Evolutionary conservation across 2,329 filamentous ascomycete genomes (phyloP), one percentile per base, ranked within the genome.

Genomic region (Plenodomus lindquistii): DNA sequence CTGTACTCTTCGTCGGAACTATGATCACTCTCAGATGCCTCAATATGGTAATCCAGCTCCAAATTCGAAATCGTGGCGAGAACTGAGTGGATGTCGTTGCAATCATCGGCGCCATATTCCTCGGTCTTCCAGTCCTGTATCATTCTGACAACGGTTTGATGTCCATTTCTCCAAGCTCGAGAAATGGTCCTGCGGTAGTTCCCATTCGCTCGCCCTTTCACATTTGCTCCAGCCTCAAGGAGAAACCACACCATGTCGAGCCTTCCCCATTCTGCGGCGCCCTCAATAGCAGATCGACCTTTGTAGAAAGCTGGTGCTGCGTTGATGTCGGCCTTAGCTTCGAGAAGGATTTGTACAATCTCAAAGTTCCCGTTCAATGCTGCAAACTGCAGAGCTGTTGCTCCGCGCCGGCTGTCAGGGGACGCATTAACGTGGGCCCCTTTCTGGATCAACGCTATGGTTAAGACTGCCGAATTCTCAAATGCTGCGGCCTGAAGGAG

Each of bases 131-230:
- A 53, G 16, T 46, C 24, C 4, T 50, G 46, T 13, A 53, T 37
- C 46, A 53, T 49, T 4, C 27, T 7, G 5, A 19, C 42, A 8
- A 53, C 15, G 27, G 42, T 35, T 4, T 17, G 4, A 17, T 49
- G 43, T 8, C 50, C 50, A 4, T 46, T 20, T n/a, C 24, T 21
- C 42, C 46, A 53, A 18, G 46, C 46, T 38, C 50, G 19, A 21
- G 38, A 50, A 1, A 53, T 24, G 15, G 50, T 35, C 17, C 50
- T 46, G 1, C 42, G 39, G 31, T 53, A 53, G 16, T 46, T 46
- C 13, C 17, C 11, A 11, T 24, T 24, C 22, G 22, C 5, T 24
- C 11, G 22, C 11, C 22, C 22, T 24, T 39, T 39, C 15, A 39
- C 19, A 22, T 39, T 19, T 21, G 37, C 37, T 2, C 37, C 10